These are phyloP conservation scores for Tulasnella sp. DNA, from an alignment of 768 basidiomycete species.

Conservation along the genomic window DNA sequence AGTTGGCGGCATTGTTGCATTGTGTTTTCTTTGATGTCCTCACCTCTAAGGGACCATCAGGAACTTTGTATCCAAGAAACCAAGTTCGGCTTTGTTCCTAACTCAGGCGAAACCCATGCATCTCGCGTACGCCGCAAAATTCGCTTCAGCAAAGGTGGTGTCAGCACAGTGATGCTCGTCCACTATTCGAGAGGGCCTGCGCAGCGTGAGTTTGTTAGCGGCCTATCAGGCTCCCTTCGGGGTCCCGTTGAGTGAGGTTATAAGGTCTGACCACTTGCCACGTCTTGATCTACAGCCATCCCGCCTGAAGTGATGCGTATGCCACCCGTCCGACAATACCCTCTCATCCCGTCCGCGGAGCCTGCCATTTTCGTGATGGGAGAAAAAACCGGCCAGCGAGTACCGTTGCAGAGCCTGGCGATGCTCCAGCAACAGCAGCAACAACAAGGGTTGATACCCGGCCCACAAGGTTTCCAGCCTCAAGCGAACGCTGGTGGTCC, in stretches of 20 bases:
- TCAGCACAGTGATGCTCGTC: slow-evolving; percentile 71
- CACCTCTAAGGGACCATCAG: slow-evolving; percentile 44
- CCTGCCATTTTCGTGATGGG: slow-evolving; percentile 71
- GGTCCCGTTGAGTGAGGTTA: neutral
- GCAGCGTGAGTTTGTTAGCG: slow-evolving; percentile 55
- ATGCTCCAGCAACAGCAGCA: slow-evolving; percentile 9
- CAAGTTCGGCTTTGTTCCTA: slow-evolving; percentile 78
- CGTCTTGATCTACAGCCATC: slow-evolving; percentile 52
- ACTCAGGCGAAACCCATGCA: slow-evolving; percentile 60
- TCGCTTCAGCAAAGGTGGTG: slow-evolving; percentile 72
- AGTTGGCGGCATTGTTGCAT: neutral
- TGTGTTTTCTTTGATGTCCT: neutral
- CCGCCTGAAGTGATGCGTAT: slow-evolving; percentile 56
- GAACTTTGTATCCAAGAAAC: slow-evolving; percentile 77
- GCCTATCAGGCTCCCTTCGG: neutral
- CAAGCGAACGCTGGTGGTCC: slow-evolving; percentile 11
- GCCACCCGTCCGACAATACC: slow-evolving; percentile 70
- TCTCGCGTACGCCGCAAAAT: slow-evolving; percentile 72
- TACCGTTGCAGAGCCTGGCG: slow-evolving; percentile 35
- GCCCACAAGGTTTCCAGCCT: slow-evolving; percentile 18
- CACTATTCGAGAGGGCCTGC: slow-evolving; percentile 72
- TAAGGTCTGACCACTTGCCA: neutral
- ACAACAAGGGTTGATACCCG: slow-evolving; percentile 22
- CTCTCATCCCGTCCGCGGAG: slow-evolving; percentile 67
- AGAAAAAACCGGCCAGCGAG: slow-evolving; percentile 73